phyloP scores from a whole-genome alignment of 768 basidiomycete genomes.

The Paxillus rubicundulus region DNA sequence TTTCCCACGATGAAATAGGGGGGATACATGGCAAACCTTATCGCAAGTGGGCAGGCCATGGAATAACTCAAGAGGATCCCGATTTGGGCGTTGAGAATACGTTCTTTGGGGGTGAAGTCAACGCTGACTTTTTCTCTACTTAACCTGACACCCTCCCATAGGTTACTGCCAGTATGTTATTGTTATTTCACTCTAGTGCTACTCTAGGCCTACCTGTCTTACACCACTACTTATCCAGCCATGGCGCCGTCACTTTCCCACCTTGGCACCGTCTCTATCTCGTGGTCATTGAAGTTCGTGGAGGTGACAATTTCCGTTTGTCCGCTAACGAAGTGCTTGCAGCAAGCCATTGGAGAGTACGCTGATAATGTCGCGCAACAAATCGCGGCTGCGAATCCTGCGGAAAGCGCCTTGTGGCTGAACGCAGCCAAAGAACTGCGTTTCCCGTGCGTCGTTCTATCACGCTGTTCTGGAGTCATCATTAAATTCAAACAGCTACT shows the following conservation, averaged over 20 bases:
- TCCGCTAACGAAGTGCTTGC: neutral
- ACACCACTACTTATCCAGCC: slow-evolving; percentile 8
- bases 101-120: slow-evolving; percentile 22
- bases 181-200: too few species aligned
- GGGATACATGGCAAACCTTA: slow-evolving; percentile 27
- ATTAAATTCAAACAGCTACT: slow-evolving; percentile 18
- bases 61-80: slow-evolving; percentile 12
- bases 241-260: slow-evolving; percentile 18
- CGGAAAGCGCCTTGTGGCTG: slow-evolving; percentile 17
- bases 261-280: slow-evolving; percentile 30
- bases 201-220: neutral
- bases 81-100: slow-evolving; percentile 22
- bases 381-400: slow-evolving; percentile 19
- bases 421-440: slow-evolving; percentile 21
- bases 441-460: slow-evolving; percentile 23
- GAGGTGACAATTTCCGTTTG: neutral
- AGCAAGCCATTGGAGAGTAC: slow-evolving; percentile 29
- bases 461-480: neutral
- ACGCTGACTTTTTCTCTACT: neutral
- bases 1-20: slow-evolving; percentile 24
- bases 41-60: slow-evolving; percentile 23
- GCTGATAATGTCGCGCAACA: slow-evolving; percentile 23
- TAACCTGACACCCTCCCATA: neutral
- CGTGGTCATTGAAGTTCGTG: slow-evolving; percentile 23
- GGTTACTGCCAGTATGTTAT: slow-evolving; percentile 28